Conservation (phyloP, 176 grass and related monocot genomes). For the Luzula sylvatica region DNA sequence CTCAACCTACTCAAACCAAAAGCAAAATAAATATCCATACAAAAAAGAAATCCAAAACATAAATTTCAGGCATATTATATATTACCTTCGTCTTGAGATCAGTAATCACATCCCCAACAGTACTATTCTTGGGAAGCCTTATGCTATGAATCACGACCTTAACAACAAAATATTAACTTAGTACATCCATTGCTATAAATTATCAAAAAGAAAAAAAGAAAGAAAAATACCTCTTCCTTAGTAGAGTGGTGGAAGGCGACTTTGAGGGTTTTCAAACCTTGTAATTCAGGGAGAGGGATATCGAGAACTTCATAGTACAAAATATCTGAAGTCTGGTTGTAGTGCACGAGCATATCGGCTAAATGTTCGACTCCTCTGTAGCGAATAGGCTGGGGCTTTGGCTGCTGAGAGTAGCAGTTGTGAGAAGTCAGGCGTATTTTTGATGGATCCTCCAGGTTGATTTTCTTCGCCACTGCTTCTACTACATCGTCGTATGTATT, state of each 20-base stretch:
- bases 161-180: no score
- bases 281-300: conserved; percentile 87
- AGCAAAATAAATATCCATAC: background rate
- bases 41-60: background rate
- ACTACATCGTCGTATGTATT: conserved; percentile 87
- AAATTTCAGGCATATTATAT: background rate
- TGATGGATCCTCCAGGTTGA: conserved; percentile 66
- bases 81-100: background rate
- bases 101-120: conserved; percentile 10
- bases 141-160: conserved; percentile 80
- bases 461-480: conserved; percentile 55
- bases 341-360: conserved; percentile 87
- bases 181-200: conserved; percentile 1
- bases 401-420: conserved; percentile 95
- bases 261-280: conserved; percentile 89
- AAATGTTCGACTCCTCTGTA: conserved; percentile 76
- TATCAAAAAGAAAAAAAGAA: background rate
- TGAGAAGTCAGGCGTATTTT: conserved; percentile 91
- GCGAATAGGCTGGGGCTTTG: conserved; percentile 84
- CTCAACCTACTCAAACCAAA: no score
- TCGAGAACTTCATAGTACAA: conserved; percentile 95
- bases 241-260: conserved; percentile 91
- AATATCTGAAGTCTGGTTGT: conserved; percentile 85
- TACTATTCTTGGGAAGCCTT: conserved; percentile 90
- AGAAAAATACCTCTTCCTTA: conserved; percentile 73